These are phyloP conservation scores for Quercus mongolica DNA, from an alignment of 306 rosid genomes.

Conservation along the genomic window DNA sequence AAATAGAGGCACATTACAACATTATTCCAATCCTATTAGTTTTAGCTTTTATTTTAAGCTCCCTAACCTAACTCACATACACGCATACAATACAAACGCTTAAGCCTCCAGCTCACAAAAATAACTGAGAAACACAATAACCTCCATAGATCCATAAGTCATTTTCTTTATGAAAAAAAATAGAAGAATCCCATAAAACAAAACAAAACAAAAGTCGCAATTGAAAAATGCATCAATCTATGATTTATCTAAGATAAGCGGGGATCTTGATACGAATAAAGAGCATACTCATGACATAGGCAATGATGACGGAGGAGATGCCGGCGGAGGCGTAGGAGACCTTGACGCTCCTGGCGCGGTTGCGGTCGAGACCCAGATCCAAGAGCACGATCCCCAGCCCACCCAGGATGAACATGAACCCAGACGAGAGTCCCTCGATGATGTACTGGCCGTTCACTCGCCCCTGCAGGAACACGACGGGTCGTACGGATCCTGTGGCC, in stretches of 20 bases:
- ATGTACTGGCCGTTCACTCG: conserved; percentile 95
- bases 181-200: neutral
- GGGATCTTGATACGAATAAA: conserved; percentile 95
- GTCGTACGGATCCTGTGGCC: conserved; percentile 74
- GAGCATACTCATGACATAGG: conserved; percentile 92
- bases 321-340: conserved; percentile 81
- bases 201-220: neutral
- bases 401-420: conserved; percentile 91
- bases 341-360: conserved; percentile 71
- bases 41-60: too few relatives aligned
- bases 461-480: conserved; percentile 81
- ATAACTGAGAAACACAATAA: too few relatives aligned
- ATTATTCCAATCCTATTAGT: too few relatives aligned
- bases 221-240: neutral
- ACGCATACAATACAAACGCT: too few relatives aligned
- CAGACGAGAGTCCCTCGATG: conserved; percentile 84
- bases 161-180: too few relatives aligned
- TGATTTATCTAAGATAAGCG: conserved; percentile 56
- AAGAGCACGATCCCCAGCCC: conserved; percentile 71
- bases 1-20: too few relatives aligned
- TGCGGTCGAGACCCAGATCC: conserved; percentile 82
- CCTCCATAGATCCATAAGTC: too few relatives aligned
- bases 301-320: conserved; percentile 49
- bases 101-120: too few relatives aligned
- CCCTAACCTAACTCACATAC: too few relatives aligned